A percentile compares a stretch with the other conserved stretches of the same genome.
phyloP scores from a whole-genome alignment of 2,329 filamentous ascomycete genomes.

The Nemania diffusa region DNA sequence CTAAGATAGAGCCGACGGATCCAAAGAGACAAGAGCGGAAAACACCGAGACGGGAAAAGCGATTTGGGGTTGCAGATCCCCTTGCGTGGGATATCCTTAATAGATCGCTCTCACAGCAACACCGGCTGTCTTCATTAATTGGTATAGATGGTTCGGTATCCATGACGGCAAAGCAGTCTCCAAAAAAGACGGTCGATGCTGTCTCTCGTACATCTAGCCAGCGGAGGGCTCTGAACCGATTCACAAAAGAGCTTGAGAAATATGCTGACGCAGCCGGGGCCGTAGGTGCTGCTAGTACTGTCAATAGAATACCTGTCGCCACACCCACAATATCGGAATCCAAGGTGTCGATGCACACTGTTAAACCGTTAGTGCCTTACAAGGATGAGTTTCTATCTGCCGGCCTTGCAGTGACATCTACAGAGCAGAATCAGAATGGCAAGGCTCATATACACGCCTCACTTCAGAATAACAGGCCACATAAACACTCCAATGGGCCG shows the following conservation, averaged over 20 bases:
- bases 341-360: conserved; percentile 59
- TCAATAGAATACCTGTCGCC: conserved; percentile 45
- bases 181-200: conserved; percentile 25
- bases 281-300: conserved; percentile 30
- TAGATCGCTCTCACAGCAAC: conserved; percentile 58
- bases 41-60: conserved; percentile 42
- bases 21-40: conserved; percentile 31
- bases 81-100: conserved; percentile 58
- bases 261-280: conserved; percentile 54
- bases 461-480: background rate
- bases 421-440: conserved; percentile 52
- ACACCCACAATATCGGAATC: conserved; percentile 56
- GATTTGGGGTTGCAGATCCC: conserved; percentile 51
- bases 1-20: conserved; percentile 8
- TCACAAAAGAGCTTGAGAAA: conserved; percentile 55
- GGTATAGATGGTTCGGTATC: conserved; percentile 35
- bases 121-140: conserved; percentile 53
- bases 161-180: conserved; percentile 10
- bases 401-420: conserved; percentile 67
- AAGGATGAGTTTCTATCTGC: conserved; percentile 63
- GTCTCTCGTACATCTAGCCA: conserved; percentile 58
- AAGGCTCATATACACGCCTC: conserved; percentile 33
- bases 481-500: conserved; percentile 8
- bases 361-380: conserved; percentile 64
- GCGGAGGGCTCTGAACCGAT: conserved; percentile 54